Base-by-base conservation (phyloP, 768 basidiomycete species). In the Pleurotus tuoliensis region DNA sequence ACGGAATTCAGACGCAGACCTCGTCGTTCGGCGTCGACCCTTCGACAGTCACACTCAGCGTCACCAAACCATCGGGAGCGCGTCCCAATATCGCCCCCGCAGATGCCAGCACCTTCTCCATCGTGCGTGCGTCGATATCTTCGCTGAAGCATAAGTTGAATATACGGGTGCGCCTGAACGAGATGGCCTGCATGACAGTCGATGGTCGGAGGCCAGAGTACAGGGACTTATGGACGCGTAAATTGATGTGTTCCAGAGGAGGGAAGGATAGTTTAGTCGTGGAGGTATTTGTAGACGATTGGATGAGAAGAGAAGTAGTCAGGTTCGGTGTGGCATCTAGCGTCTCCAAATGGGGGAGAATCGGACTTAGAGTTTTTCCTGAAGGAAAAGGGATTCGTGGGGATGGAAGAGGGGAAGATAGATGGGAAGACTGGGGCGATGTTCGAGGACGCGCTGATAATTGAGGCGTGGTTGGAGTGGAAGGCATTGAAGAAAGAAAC, bases 141-240 rank as follows among this genome's bases (percentile, higher is more conserved):
- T 69, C 64, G 1, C 71, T 66, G 56, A 81, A 80, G 6, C 65
- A 60, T 4, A 81, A 55, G 2, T 64, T 58, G 1, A 80, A 66
- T 4, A 60, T 60, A 8, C 58, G 55, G 47, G 76, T 64, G 9
- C 73, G 75, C 13, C 62, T 67, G n/a, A 20, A 11, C n/a, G 51
- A 37, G 13, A 80, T 59, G 3, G 67, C 54, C 8, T 57, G 58
- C 65, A 80, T 71, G 4, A 80, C 63, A 4, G 76, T 66, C 5
- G 71, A 71, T 0, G 80, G 80, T 16, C 79, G 69, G 22, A 81
- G 69, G 0, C 79, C 79, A 16, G 68, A 67, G 58, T 78, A 78
- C 1, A 81, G 69, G 3, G 78, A 80, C 4, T 68, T 72, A 59
- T 70, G 75, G 50, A 81, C 73, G 57, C 47, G 47, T 45, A 56